Percentiles rank a stretch among this genome's conserved stretches.
These are phyloP conservation scores for Hygrophorus russula DNA, from an alignment of 768 basidiomycete species.

Conservation along the genomic window DNA sequence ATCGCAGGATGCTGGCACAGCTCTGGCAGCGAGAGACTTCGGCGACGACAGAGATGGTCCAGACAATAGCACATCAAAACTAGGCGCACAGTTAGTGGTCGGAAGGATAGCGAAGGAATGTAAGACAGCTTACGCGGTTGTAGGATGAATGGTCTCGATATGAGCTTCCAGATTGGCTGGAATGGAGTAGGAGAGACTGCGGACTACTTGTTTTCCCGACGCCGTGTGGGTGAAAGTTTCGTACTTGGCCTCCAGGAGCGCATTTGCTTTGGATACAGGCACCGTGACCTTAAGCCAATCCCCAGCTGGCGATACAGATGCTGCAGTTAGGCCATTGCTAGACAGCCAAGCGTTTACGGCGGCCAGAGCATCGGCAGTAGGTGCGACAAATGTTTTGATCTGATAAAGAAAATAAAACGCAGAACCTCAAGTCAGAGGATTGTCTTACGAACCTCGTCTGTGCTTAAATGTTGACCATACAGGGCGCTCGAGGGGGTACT, in stretches of 20 bases:
- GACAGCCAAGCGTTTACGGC: constrained; percentile 16
- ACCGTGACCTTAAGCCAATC: constrained; percentile 18
- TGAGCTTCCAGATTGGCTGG: constrained; percentile 13
- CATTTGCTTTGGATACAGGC: constrained; percentile 17
- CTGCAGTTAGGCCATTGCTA: constrained; percentile 12
- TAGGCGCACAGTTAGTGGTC: not conserved
- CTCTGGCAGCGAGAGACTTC: constrained; percentile 8
- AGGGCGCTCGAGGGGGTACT: not conserved
- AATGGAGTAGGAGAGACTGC: constrained; percentile 18
- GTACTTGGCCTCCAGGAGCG: constrained; percentile 17
- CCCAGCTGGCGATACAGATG: constrained; percentile 12
- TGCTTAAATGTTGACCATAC: constrained; percentile 1
- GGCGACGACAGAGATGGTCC: constrained; percentile 12
- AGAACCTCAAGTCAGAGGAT: not conserved
- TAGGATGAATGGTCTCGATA: constrained; percentile 19
- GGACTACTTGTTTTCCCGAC: constrained; percentile 12
- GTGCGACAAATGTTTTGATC: constrained; percentile 19
- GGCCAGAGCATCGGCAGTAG: constrained; percentile 12
- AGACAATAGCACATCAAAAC: not conserved
- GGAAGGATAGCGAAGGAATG: constrained; percentile 4
- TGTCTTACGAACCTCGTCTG: not conserved
- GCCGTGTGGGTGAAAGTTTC: constrained; percentile 13
- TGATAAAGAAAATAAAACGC: constrained; percentile 2
- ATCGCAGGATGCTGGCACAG: constrained; percentile 16
- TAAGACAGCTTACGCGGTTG: constrained; percentile 13